Evolutionary conservation across 2,329 filamentous ascomycete genomes (phyloP), one percentile per base, ranked within the genome.

Genomic region (Aspergillus uvarum): DNA sequence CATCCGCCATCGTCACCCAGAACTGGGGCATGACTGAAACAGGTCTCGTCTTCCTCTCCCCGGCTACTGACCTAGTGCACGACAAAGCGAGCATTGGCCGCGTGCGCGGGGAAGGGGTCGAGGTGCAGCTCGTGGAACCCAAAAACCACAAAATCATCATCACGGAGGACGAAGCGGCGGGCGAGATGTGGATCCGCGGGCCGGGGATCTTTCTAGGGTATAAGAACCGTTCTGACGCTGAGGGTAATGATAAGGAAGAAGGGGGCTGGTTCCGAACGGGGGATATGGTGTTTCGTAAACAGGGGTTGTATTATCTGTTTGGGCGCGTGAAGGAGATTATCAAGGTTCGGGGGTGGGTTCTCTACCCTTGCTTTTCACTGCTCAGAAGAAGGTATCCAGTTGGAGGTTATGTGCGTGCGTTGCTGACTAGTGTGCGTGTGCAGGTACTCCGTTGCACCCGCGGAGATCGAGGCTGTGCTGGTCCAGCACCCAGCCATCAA

Each of bases 21-120:
- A 74, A 79, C 29, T 83, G 77, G 74, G 81, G 81, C 5, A 81
- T 82, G 76, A 82, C 81, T 0, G 81, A 83, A 70, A 73, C 60
- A 68, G 80, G 80, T 64, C 72, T 61, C 67, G 74, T 54, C 1
- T 72, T 76, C 59, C 38, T 44, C 69, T 73, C 38, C 68, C 68
- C 54, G 59, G 55, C 29, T 69, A 66, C 64, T 72, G 22, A 77
- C 79, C 58, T 6, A 26, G 10, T 21, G 74, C 72, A 44, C 5
- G 78, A 75, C 19, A 80, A 78, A 44, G 74, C 82, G 2, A 80
- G 80, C 12, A 66, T 72, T 2, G 67, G 78, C 16, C 53, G 81
- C 16, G 68, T 75, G 19, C 38, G 38, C 2, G 76, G 76, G 11
- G 31, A 26, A 14, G 60, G 65, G 14, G 38, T 44, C 47, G 62